Evolutionary conservation across 2,329 filamentous ascomycete genomes (phyloP).

Genomic region (Epichloe brachyelytri): DNA sequence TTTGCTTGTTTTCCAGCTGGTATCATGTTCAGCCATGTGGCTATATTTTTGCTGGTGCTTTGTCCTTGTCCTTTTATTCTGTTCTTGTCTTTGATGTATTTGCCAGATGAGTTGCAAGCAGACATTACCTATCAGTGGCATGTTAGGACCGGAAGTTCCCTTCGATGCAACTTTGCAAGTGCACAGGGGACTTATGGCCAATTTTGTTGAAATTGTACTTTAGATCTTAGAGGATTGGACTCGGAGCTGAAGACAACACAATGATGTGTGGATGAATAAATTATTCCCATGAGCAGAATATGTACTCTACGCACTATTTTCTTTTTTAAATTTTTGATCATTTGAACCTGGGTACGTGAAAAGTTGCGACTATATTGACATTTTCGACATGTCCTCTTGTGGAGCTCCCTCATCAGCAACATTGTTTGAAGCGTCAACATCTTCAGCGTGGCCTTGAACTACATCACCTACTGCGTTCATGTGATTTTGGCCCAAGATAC

Average conservation of each 20-base stretch:
- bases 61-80: slow-evolving; percentile 7
- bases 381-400: slow-evolving; percentile 17
- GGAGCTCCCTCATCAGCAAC: slow-evolving; percentile 6
- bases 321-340: background rate
- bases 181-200: slow-evolving; percentile 9
- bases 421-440: background rate
- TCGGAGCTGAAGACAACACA: background rate
- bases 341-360: slow-evolving; percentile 10
- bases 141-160: slow-evolving; percentile 20
- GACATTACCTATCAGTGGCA: slow-evolving; percentile 19
- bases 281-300: slow-evolving; percentile 3
- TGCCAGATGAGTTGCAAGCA: slow-evolving; percentile 8
- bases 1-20: slow-evolving; percentile 6
- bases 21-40: slow-evolving; percentile 8
- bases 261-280: slow-evolving; percentile 11
- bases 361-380: slow-evolving; percentile 14
- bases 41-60: slow-evolving; percentile 5
- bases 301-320: background rate
- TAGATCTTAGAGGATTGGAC: slow-evolving; percentile 17
- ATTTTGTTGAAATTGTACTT: slow-evolving; percentile 27
- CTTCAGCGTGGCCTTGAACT: background rate
- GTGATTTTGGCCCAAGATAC: background rate
- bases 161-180: background rate
- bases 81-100: slow-evolving; percentile 6
- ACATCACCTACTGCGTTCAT: background rate